Base-by-base conservation (phyloP, 768 basidiomycete species). In the Harrya chromipes region DNA sequence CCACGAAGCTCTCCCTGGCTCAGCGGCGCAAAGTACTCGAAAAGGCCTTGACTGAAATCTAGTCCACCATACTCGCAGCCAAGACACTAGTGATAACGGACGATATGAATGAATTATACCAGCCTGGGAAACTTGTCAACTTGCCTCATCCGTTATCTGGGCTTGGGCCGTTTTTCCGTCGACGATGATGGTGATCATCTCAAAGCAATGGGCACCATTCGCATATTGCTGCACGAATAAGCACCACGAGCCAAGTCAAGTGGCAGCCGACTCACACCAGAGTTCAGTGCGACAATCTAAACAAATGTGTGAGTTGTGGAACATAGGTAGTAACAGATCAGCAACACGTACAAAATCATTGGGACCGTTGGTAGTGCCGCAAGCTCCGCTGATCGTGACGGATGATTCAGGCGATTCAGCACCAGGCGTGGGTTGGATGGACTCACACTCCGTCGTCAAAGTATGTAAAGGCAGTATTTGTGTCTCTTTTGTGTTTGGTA, bases 31-130 rank as follows among this genome's bases (percentile, higher is more conserved):
- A 80, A 74, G 56, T 59, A 63, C 4, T 60, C 4, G 57, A 80
- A 81, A n/a, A 83, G 72, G 14, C 69, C 70, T 1, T 61, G 54
- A 7, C 74, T 75, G 17, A 80, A 55, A 59, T 82, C 81, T 17
- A 83, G 70, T 37, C 70, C 74, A 33, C 70, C 71, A 3, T 33
- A 41, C 0, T 59, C 46, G 63, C 79, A 79, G 5, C 62, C 62
- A 20, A 52, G 52, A 57, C 78, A 79, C 77, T 77, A 10, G 17
- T 13, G 26, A 4, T 7, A 5, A 17, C 11, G 40, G 9, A 36
- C 26, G n/a, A 23, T 17, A 46, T 35, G 26, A 44, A 20, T 45
- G 34, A 50, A 20, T 43, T 9, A 16, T 36, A 29, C 13, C 24
- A 39, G 19, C 13, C 12, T 21, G 20, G 4, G 35, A 35, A 47